Evolutionary conservation across 2,329 filamentous ascomycete species (phyloP), one percentile per base, ranked within the genome.

Genomic region (Colletotrichum noveboracense): DNA sequence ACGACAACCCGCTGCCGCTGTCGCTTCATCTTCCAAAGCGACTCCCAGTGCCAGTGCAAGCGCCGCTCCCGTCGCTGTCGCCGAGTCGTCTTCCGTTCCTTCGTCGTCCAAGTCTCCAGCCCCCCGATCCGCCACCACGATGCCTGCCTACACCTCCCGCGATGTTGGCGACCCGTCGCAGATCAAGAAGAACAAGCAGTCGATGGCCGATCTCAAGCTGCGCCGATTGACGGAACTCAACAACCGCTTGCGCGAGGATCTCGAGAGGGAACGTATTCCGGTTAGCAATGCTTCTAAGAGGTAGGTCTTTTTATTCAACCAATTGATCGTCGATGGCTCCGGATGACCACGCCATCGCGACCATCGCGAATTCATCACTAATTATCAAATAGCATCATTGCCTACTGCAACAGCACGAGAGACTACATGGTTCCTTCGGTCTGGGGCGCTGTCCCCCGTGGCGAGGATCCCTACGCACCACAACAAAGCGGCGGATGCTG

Each of bases 381-480:
- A 75, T 32, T 48, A 4, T 38, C 8, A 30, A 7, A 7, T 83
- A 99, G 97, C 86, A 94, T 98, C 85, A 98, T 98, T 85, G 95
- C 95, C 80, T 98, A 98, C 89, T 98, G 96, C 87, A 98, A 98
- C 87, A 96, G 95, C 86, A 98, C 97, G 81, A 94, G 96, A 86
- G 97, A 99, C 86, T 98, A 98, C 89, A 98, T 99, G 97, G 96
- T 98, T 70, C 96, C 96, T 67, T 98, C 96, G 70, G 95, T 97
- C 85, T 99, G 97, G 97, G 96, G 96, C 80, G 92, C 93, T 77
- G 95, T 98, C 79, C 95, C 97, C 83, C 96, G 96, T 89, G 94
- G 94, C 85, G 97, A 98, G 84, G 97, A 99, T 85, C 97, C 97
- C n/a, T 99, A 99, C 85, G 96, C 96, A 82, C 96, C 96, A 80